These are phyloP conservation scores for Amaranthus palmeri DNA, from an alignment of 148 eudicot species.

Conservation along the genomic window DNA sequence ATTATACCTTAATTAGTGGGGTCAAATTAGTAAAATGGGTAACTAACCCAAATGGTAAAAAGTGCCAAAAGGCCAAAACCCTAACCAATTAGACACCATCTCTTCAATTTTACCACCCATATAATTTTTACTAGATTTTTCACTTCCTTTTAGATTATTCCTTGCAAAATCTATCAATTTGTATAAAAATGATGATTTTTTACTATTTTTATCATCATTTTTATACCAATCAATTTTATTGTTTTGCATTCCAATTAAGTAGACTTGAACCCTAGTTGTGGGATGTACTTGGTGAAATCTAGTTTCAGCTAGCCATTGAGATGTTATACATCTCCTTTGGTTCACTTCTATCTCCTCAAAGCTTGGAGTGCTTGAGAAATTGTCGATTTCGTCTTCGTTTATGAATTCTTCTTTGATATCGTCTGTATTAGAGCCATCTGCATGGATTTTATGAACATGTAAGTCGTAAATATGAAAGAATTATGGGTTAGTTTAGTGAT, in stretches of 20 bases:
- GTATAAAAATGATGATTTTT: slow-evolving; percentile 12
- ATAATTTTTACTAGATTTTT: not conserved
- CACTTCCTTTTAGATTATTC: slow-evolving; percentile 11
- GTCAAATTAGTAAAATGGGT: no score
- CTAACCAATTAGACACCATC: slow-evolving; percentile 26
- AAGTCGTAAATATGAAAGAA: no score
- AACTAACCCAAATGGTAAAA: slow-evolving; percentile 49
- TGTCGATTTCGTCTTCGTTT: slow-evolving; percentile 35
- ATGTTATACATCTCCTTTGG: slow-evolving; percentile 51
- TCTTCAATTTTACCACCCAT: not conserved
- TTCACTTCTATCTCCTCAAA: slow-evolving; percentile 58
- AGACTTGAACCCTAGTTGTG: slow-evolving; percentile 59
- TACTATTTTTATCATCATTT: not conserved
- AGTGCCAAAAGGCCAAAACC: slow-evolving; percentile 56
- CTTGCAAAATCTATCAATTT: slow-evolving; percentile 24
- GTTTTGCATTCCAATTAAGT: slow-evolving; percentile 19
- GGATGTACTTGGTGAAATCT: slow-evolving; percentile 68
- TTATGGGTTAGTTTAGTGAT: no score
- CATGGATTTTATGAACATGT: not conserved
- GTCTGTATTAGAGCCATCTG: slow-evolving; percentile 23
- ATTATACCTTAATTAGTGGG: no score
- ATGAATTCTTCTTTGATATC: slow-evolving; percentile 14
- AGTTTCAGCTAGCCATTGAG: slow-evolving; percentile 58
- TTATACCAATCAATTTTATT: not conserved
- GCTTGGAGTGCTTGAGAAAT: slow-evolving; percentile 48